phyloP scores from a whole-genome alignment of 169 alveolate genomes.

The Babesia ovis region DNA sequence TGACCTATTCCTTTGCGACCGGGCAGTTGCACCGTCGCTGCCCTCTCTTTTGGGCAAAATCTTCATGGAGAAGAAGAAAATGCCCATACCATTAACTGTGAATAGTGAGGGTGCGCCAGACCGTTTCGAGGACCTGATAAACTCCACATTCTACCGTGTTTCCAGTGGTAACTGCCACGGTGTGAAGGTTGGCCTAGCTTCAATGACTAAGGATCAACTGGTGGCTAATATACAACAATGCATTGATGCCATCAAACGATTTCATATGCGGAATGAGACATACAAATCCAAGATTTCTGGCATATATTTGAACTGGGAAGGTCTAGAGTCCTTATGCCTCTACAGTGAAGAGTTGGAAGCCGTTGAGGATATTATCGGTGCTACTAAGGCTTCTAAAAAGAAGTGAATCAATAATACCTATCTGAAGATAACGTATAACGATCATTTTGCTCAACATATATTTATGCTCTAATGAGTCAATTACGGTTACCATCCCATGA shows the following conservation, averaged over 20 bases:
- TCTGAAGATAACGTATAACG: too few species aligned
- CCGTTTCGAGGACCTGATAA: conserved; percentile 11
- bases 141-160: conserved; percentile 50
- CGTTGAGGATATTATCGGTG: conserved; percentile 31
- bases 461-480: too few species aligned
- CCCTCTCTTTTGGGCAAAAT: conserved; percentile 63
- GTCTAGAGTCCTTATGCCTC: conserved; percentile 46
- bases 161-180: conserved; percentile 47
- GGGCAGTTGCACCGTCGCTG: conserved; percentile 56
- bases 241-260: conserved; percentile 38
- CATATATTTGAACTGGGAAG: conserved; percentile 57
- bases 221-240: conserved; percentile 24
- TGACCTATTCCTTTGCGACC: conserved; percentile 65
- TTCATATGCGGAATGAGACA: conserved; percentile 37
- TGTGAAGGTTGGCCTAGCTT: conserved; percentile 54
- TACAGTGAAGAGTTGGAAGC: conserved; percentile 57
- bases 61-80: conserved; percentile 63
- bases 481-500: too few species aligned
- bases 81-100: conserved; percentile 44
- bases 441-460: too few species aligned
- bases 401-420: too few species aligned
- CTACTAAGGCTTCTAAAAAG: conserved; percentile 7
- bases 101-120: conserved; percentile 15
- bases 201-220: conserved; percentile 38
- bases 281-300: conserved; percentile 43